Evolutionary conservation across 257 asterid genomes (phyloP).

Genomic region (Solanum raphanifolium): DNA sequence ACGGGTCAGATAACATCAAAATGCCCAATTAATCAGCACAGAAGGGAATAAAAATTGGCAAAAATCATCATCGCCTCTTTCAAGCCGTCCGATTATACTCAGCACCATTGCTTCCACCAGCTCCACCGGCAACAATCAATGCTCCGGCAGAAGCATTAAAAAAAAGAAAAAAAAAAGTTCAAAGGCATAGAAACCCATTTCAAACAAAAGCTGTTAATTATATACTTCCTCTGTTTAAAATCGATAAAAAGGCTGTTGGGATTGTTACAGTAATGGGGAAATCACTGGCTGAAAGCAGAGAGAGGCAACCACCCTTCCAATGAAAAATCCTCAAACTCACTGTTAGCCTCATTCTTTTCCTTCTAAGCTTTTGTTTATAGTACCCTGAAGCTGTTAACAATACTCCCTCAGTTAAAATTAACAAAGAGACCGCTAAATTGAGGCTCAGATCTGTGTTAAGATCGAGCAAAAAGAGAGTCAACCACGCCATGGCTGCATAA

Average conservation of each 20-base stretch:
- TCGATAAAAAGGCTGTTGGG: not conserved
- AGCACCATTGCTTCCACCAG: not conserved
- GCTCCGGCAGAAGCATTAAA: not conserved
- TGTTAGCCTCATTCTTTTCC: not conserved
- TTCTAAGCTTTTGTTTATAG: not conserved
- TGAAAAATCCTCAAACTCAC: constrained; percentile 6
- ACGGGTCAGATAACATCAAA: not conserved
- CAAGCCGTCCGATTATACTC: not conserved
- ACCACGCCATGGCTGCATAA: constrained; percentile 7
- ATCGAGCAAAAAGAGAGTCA: not conserved
- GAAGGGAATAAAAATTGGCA: not conserved
- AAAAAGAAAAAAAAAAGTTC: not conserved
- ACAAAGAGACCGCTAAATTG: not conserved
- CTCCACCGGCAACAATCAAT: not conserved
- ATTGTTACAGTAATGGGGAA: not conserved
- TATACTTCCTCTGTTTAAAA: not conserved
- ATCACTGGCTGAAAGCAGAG: constrained; percentile 21
- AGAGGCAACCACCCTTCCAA: constrained; percentile 49
- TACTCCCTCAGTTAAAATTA: not conserved
- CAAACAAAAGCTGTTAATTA: not conserved
- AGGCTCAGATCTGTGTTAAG: not conserved
- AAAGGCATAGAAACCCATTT: not conserved
- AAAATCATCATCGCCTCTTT: not conserved
- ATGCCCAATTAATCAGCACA: not conserved
- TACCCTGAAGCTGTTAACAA: not conserved